These are phyloP conservation scores for Cronartium quercuum DNA, from an alignment of 1,284 basidiomycete genomes.

Conservation along the genomic window DNA sequence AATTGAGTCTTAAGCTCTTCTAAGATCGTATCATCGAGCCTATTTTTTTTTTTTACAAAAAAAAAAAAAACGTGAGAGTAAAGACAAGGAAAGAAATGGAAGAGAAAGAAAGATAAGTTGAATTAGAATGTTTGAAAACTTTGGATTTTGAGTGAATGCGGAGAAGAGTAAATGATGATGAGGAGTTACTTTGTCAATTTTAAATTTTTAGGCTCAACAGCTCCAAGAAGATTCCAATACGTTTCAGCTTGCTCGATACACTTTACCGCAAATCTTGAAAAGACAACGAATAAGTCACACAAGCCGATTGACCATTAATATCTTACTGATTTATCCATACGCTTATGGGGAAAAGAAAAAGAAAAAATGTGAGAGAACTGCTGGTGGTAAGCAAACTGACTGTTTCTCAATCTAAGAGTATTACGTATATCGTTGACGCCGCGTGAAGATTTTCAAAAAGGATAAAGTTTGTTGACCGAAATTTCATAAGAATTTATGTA, in stretches of 20 bases:
- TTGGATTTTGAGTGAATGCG: background rate
- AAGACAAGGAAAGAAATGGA: constrained; percentile 1
- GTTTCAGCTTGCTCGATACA: constrained; percentile 94
- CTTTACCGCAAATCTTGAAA: constrained; percentile 78
- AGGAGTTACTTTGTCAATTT: constrained; percentile 67
- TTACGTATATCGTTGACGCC: background rate
- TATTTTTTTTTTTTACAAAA: background rate
- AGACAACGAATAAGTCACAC: background rate
- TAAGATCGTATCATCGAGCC: constrained; percentile 78
- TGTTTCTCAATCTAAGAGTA: constrained; percentile 10
- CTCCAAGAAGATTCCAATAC: constrained; percentile 89
- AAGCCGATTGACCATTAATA: background rate
- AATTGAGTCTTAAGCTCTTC: constrained; percentile 69
- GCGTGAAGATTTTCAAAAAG: background rate
- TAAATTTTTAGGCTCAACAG: constrained; percentile 68
- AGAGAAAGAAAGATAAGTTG: background rate
- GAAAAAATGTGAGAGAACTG: background rate
- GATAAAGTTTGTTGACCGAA: background rate
- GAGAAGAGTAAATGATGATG: background rate
- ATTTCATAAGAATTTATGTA: background rate
- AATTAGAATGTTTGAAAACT: background rate
- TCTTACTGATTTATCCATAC: background rate
- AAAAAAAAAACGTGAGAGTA: no score
- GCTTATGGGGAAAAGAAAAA: background rate
- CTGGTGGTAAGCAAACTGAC: background rate